phyloP scores from a whole-genome alignment of 257 asterid genomes.

The Solanum okadae region DNA sequence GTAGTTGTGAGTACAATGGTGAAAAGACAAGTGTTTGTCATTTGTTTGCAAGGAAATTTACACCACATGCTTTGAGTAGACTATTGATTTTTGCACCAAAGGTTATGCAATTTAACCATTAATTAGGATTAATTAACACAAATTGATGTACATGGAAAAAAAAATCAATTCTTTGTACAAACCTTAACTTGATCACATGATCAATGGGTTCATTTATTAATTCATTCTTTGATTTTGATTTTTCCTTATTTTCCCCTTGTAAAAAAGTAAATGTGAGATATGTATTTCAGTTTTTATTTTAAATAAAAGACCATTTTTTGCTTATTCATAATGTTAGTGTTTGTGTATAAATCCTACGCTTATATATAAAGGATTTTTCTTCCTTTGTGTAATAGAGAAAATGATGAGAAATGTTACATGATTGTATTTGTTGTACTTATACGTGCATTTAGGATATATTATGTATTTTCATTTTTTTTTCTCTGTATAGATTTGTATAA shows the following conservation, averaged over 20 bases:
- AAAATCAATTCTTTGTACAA: not conserved
- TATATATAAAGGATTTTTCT: not conserved
- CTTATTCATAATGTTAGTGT: not conserved
- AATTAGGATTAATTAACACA: not conserved
- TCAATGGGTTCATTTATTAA: not conserved
- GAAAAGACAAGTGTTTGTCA: constrained; percentile 32
- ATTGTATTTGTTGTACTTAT: too few relatives aligned
- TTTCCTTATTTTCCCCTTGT: not conserved
- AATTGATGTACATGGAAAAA: not conserved
- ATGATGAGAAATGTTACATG: not conserved
- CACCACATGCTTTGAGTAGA: constrained; percentile 45
- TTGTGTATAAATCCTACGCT: not conserved
- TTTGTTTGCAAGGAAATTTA: constrained; percentile 84
- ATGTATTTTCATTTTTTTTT: too few relatives aligned
- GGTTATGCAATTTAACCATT: constrained; percentile 50
- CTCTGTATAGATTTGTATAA: too few relatives aligned
- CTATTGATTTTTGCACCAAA: constrained; percentile 60
- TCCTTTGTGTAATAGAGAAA: not conserved
- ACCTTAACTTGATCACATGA: not conserved
- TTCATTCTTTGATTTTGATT: not conserved
- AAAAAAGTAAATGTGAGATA: not conserved
- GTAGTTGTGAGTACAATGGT: constrained; percentile 62
- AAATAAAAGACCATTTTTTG: not conserved
- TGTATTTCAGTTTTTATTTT: not conserved
- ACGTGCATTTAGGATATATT: rapidly evolving